A percentile compares a stretch with the other conserved stretches of the same genome.
These are phyloP conservation scores for Hyphopichia pseudoburtonii DNA, from an alignment of 1,139 yeast species.

Conservation along the genomic window DNA sequence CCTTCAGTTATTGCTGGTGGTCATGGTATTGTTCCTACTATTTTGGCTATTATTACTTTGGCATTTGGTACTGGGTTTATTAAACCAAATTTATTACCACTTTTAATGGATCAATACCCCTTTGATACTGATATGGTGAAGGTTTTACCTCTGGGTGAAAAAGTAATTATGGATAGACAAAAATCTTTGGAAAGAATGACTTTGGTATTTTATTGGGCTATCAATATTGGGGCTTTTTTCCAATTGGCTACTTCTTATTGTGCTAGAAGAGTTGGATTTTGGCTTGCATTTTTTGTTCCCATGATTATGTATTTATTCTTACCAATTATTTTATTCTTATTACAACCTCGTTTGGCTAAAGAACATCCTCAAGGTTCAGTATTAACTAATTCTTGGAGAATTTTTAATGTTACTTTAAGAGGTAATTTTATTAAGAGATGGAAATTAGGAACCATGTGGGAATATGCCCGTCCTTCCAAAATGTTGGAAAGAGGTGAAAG, in stretches of 20 bases:
- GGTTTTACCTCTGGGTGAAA: slow-evolving; percentile 59
- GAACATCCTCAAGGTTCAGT: slow-evolving; percentile 50
- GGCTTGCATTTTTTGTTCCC: slow-evolving; percentile 71
- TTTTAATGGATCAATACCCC: slow-evolving; percentile 52
- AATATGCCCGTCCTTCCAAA: slow-evolving; percentile 52
- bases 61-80: slow-evolving; percentile 48
- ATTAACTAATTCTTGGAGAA: slow-evolving; percentile 42
- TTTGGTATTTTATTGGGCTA: slow-evolving; percentile 74
- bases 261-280: slow-evolving; percentile 69
- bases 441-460: slow-evolving; percentile 46
- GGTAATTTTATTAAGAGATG: slow-evolving; percentile 40
- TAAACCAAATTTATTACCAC: slow-evolving; percentile 53
- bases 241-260: slow-evolving; percentile 76
- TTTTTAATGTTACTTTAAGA: slow-evolving; percentile 38
- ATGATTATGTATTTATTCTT: slow-evolving; percentile 48
- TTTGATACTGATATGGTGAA: slow-evolving; percentile 59
- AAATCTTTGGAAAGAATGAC: slow-evolving; percentile 74
- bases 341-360: slow-evolving; percentile 37
- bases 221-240: slow-evolving; percentile 77
- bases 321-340: slow-evolving; percentile 43
- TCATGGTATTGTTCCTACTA: slow-evolving; percentile 34
- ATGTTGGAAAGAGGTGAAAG: slow-evolving; percentile 45
- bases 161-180: slow-evolving; percentile 70
- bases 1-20: slow-evolving; percentile 38
- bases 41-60: slow-evolving; percentile 36